phyloP scores from a whole-genome alignment of 352 stramenopile species.

The Phytophthora pluvialis region DNA sequence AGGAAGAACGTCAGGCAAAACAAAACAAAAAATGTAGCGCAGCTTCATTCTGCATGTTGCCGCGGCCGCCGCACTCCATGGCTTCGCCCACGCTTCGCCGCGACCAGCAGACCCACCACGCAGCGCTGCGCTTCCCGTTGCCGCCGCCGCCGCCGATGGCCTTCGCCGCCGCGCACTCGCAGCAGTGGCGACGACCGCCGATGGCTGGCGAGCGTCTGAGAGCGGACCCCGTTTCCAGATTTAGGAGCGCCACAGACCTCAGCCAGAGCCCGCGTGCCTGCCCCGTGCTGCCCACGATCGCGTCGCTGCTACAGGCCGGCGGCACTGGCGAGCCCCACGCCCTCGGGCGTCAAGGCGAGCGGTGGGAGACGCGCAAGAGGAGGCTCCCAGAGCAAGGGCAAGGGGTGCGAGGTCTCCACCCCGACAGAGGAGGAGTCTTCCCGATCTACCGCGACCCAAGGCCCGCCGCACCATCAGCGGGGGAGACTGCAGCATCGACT shows the following conservation, averaged over 20 bases:
- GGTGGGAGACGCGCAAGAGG: conserved; percentile 1
- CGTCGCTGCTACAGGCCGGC: conserved; percentile 20
- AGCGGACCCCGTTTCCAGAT: conserved; percentile 8
- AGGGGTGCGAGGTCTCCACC: not conserved
- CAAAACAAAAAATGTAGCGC: no score
- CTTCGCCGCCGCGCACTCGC: not conserved
- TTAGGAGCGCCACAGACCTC: conserved; percentile 8
- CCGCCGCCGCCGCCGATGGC: not conserved
- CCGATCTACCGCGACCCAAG: not conserved
- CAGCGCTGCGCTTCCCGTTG: not conserved
- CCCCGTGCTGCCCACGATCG: conserved; percentile 19
- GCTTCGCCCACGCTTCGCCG: conserved; percentile 9
- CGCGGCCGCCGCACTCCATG: conserved; percentile 2
- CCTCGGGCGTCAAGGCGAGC: not conserved
- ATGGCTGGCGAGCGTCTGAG: not conserved
- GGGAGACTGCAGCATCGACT: no score
- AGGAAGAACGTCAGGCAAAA: not conserved
- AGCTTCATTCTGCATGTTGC: conserved; percentile 20
- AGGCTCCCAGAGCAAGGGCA: not conserved
- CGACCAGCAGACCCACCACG: not conserved
- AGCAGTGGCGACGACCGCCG: not conserved
- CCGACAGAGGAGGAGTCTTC: not conserved
- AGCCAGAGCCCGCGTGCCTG: not conserved
- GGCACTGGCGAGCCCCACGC: not conserved
- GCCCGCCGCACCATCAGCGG: no score